These are phyloP conservation scores for Populus hybrid DNA, from an alignment of 441 rosid species.

Conservation along the genomic window DNA sequence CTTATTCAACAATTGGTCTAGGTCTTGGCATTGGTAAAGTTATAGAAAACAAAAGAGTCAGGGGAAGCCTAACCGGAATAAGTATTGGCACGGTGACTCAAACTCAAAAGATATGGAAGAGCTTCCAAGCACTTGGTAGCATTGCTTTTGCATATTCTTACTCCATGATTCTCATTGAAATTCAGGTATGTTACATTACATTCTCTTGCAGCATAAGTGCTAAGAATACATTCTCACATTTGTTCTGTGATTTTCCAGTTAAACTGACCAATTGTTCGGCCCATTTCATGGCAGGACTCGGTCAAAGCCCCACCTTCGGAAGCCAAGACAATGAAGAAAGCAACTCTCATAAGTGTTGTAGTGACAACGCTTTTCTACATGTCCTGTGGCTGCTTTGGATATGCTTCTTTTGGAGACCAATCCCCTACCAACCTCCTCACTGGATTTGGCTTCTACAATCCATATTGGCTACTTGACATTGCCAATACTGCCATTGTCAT, in stretches of 20 bases:
- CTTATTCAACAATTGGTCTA: constrained; percentile 78
- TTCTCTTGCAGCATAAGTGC: neutral
- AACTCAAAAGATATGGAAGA: constrained; percentile 80
- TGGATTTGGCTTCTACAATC: constrained; percentile 78
- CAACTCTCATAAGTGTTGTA: constrained; percentile 48
- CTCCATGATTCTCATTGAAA: constrained; percentile 77
- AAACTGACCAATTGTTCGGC: neutral
- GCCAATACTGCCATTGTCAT: constrained; percentile 81
- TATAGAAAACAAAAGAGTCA: constrained; percentile 45
- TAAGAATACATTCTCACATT: neutral
- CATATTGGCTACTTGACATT: constrained; percentile 83
- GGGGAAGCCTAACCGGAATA: constrained; percentile 77
- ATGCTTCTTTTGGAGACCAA: constrained; percentile 79
- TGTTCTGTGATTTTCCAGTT: neutral
- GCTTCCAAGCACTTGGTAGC: constrained; percentile 76
- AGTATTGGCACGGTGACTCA: constrained; percentile 51
- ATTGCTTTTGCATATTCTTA: constrained; percentile 84
- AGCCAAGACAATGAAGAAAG: constrained; percentile 70
- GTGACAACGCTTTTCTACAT: constrained; percentile 79
- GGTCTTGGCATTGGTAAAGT: constrained; percentile 75
- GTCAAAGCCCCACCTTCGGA: constrained; percentile 78
- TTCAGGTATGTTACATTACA: constrained; percentile 51
- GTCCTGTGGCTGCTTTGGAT: constrained; percentile 85
- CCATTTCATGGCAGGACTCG: constrained; percentile 47
- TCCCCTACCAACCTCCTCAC: constrained; percentile 77